Conservation (phyloP, 768 basidiomycete genomes). For the Russula earlei region DNA sequence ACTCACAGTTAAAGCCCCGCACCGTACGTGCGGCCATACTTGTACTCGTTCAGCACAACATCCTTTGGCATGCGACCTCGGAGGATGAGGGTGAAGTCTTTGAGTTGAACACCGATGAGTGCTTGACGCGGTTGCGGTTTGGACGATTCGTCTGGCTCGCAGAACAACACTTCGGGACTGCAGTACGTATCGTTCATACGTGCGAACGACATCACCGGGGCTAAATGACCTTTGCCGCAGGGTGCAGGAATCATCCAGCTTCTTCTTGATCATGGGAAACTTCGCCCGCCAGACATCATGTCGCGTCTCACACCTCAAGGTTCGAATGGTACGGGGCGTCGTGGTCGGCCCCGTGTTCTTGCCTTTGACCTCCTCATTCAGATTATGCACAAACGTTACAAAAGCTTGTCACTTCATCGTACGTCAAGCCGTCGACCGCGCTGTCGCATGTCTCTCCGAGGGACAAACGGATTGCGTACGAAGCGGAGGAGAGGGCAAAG, state of each 20-base stretch:
- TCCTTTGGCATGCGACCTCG: constrained; percentile 74
- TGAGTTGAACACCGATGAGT: constrained; percentile 78
- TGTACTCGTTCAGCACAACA: constrained; percentile 82
- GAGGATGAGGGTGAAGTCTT: constrained; percentile 68
- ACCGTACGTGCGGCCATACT: constrained; percentile 62
- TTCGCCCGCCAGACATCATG: constrained; percentile 65
- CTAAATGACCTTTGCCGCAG: constrained; percentile 30
- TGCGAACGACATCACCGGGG: background rate
- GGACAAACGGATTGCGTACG: constrained; percentile 75
- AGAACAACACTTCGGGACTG: constrained; percentile 56
- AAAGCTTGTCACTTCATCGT: constrained; percentile 61
- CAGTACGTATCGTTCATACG: constrained; percentile 38
- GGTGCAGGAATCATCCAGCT: constrained; percentile 67
- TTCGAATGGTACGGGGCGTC: constrained; percentile 41
- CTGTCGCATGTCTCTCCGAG: constrained; percentile 71
- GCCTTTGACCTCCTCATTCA: constrained; percentile 20
- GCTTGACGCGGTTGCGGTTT: constrained; percentile 72
- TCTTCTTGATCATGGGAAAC: constrained; percentile 79
- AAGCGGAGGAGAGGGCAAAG: constrained; percentile 66
- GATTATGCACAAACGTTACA: constrained; percentile 54
- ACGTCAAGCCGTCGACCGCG: constrained; percentile 71
- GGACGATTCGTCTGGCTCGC: constrained; percentile 74
- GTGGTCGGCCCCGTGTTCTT: background rate
- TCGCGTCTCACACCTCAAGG: constrained; percentile 42
- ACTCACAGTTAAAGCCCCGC: constrained; percentile 57